Evolutionary conservation across 1,284 basidiomycete species (phyloP).

Genomic region (Fomitopsis pinicola): DNA sequence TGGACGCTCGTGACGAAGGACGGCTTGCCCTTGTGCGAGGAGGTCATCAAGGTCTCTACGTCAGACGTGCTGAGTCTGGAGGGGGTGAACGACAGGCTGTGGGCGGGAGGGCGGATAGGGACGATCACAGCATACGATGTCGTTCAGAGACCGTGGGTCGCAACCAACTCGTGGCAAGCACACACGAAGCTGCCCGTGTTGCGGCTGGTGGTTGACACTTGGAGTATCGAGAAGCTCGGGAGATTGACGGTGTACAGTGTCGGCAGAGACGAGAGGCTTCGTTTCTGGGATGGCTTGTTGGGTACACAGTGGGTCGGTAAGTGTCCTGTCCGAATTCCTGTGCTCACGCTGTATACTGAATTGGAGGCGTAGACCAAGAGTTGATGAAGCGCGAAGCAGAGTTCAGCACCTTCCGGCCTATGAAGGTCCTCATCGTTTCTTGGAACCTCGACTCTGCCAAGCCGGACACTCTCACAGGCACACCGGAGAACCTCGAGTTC

Average conservation of each 20-base stretch:
- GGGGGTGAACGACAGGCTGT: constrained; percentile 78
- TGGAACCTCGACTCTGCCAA: constrained; percentile 94
- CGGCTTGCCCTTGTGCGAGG: constrained; percentile 54
- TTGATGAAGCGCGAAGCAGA: constrained; percentile 70
- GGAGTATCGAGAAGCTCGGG: constrained; percentile 61
- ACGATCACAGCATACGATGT: constrained; percentile 84
- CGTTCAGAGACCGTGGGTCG: constrained; percentile 68
- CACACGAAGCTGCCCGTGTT: constrained; percentile 80
- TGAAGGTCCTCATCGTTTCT: constrained; percentile 81
- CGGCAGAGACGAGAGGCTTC: constrained; percentile 72
- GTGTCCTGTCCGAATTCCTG: constrained; percentile 20
- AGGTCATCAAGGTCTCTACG: constrained; percentile 73
- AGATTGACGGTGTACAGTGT: constrained; percentile 73
- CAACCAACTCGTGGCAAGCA: constrained; percentile 89
- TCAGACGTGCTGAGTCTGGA: constrained; percentile 78
- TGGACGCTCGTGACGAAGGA: constrained; percentile 61
- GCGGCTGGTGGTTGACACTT: constrained; percentile 68
- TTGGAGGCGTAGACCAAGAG: constrained; percentile 55
- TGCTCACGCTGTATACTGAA: not conserved
- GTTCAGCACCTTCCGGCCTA: constrained; percentile 77
- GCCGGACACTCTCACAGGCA: constrained; percentile 67
- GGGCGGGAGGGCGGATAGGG: constrained; percentile 84
- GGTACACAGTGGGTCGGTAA: constrained; percentile 83
- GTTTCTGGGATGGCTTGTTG: constrained; percentile 90
- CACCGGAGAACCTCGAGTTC: constrained; percentile 66